These are phyloP conservation scores for Panaeolus papilionaceus DNA, from an alignment of 768 basidiomycete species.

Conservation along the genomic window DNA sequence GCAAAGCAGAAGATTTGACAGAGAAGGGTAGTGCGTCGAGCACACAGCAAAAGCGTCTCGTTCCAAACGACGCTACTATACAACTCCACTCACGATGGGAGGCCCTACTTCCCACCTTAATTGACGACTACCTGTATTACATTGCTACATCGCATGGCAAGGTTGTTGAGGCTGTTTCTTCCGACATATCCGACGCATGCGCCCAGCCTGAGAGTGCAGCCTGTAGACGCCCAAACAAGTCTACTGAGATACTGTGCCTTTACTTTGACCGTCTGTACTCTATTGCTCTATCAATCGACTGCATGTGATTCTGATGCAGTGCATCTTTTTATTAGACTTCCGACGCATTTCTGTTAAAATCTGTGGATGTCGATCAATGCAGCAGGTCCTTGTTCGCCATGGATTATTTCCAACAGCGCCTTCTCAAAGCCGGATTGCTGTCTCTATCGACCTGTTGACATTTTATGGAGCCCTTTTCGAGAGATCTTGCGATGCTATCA, in stretches of 20 bases:
- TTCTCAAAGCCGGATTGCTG: conserved; percentile 28
- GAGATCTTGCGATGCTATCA: conserved; percentile 42
- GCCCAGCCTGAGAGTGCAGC: too few relatives aligned
- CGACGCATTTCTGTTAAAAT: conserved; percentile 1
- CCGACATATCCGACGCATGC: too few relatives aligned
- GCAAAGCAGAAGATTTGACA: too few relatives aligned
- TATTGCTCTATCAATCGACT: too few relatives aligned
- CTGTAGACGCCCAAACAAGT: not conserved
- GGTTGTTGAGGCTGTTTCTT: not conserved
- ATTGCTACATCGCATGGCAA: not conserved
- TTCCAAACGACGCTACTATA: too few relatives aligned
- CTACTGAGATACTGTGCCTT: conserved; percentile 12
- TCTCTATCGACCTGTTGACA: conserved; percentile 37
- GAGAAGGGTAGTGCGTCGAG: too few relatives aligned
- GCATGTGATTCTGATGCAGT: not conserved
- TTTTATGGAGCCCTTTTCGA: conserved; percentile 43
- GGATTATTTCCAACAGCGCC: conserved; percentile 42
- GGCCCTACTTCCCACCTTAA: not conserved
- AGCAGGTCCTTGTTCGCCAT: conserved; percentile 32
- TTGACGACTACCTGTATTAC: not conserved
- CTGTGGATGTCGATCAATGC: conserved; percentile 31
- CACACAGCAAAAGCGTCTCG: too few relatives aligned
- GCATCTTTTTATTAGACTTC: conserved; percentile 21
- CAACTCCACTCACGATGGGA: not conserved
- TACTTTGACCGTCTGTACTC: conserved; percentile 19